Conservation (phyloP, 495 filamentous ascomycete genomes). For the Penicillium cataractarum region DNA sequence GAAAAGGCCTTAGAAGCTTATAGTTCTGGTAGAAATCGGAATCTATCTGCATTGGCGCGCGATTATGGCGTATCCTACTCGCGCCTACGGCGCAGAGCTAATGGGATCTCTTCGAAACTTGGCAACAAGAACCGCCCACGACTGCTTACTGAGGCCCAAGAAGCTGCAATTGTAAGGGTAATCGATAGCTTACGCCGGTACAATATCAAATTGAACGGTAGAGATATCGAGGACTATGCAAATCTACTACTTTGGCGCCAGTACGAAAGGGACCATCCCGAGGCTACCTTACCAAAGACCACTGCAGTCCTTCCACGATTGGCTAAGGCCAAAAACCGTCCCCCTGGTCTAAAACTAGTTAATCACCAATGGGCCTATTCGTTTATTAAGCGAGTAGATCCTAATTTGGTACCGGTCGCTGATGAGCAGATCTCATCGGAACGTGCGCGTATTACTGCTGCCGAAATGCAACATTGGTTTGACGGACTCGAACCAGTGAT, state of each 20-base stretch:
- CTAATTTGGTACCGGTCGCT: neutral
- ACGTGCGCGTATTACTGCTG: neutral
- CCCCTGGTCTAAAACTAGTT: neutral
- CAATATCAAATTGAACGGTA: neutral
- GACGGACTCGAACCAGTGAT: slow-evolving; percentile 2
- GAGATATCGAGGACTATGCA: slow-evolving; percentile 1
- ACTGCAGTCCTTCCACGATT: neutral
- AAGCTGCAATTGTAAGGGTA: neutral
- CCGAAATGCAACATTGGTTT: neutral
- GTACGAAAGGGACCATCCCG: neutral
- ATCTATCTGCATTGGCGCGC: neutral
- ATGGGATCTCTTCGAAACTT: neutral
- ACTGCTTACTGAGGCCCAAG: slow-evolving; percentile 4
- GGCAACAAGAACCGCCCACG: slow-evolving; percentile 6
- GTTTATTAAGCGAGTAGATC: neutral
- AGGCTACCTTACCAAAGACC: neutral
- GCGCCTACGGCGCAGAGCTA: neutral
- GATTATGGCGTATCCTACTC: neutral
- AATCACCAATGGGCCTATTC: neutral
- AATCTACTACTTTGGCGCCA: neutral
- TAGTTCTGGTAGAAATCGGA: neutral
- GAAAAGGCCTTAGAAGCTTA: neutral
- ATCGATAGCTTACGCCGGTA: neutral
- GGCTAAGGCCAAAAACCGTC: neutral
- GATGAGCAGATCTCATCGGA: neutral